These are phyloP conservation scores for Penicillium cinerascens DNA, from an alignment of 495 filamentous ascomycete species.

Conservation along the genomic window DNA sequence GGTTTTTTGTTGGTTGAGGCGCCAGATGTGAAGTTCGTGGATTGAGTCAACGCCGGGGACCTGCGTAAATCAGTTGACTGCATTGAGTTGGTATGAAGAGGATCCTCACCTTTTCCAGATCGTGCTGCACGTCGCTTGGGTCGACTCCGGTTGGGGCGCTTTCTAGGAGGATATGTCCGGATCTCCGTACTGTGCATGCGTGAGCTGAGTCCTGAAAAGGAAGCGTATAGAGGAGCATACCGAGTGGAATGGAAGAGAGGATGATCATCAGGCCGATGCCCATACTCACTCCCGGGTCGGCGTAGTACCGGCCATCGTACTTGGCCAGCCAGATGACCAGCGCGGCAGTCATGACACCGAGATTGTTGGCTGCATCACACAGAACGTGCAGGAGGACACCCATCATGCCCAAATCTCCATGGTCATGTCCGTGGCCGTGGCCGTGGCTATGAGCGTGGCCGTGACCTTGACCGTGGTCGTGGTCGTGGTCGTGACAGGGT, in stretches of 20 bases:
- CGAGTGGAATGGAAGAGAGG: slow-evolving; percentile 36
- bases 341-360: slow-evolving; percentile 47
- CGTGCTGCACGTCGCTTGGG: slow-evolving; percentile 72
- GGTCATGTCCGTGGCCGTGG: slow-evolving; percentile 32
- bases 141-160: slow-evolving; percentile 75
- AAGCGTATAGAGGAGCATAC: slow-evolving; percentile 14
- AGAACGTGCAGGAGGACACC: slow-evolving; percentile 49
- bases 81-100: neutral
- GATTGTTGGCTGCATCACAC: slow-evolving; percentile 48
- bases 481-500: slow-evolving; percentile 5
- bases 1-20: slow-evolving; percentile 47
- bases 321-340: slow-evolving; percentile 42
- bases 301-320: slow-evolving; percentile 43
- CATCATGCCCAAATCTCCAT: slow-evolving; percentile 41
- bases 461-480: slow-evolving; percentile 27
- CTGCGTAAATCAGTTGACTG: slow-evolving; percentile 8
- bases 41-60: slow-evolving; percentile 44
- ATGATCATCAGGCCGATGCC: slow-evolving; percentile 46
- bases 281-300: slow-evolving; percentile 46
- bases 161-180: slow-evolving; percentile 68
- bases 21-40: slow-evolving; percentile 54
- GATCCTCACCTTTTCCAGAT: slow-evolving; percentile 46
- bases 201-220: neutral
- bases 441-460: slow-evolving; percentile 49
- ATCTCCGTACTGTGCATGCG: slow-evolving; percentile 28